Evolutionary conservation across 208 protist species (phyloP).

Genomic region (Strigomonas galati): DNA sequence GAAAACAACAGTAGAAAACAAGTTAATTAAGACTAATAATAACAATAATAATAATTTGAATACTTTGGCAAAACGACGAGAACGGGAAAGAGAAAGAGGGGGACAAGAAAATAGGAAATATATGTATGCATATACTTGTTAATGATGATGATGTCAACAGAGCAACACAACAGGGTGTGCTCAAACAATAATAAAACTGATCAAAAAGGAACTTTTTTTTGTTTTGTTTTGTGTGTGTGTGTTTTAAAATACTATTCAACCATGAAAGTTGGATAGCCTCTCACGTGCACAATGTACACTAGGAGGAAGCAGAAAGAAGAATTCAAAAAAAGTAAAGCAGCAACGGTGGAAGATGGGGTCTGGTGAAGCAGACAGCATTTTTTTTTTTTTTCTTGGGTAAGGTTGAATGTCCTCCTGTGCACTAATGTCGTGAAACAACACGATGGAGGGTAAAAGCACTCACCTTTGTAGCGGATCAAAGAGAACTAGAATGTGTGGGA

Average conservation of each 20-base stretch:
- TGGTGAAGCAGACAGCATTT: not conserved
- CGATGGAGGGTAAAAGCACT: conserved; percentile 12
- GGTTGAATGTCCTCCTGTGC: conserved; percentile 13
- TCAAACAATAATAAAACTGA: not conserved
- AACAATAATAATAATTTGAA: conserved; percentile 12
- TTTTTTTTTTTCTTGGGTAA: not conserved
- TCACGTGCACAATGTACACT: too few species aligned
- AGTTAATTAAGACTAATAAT: not conserved
- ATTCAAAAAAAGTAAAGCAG: conserved; percentile 2
- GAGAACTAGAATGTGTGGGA: not conserved
- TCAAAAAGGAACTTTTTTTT: not conserved
- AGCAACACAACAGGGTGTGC: not conserved
- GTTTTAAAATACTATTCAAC: not conserved
- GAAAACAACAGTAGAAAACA: not conserved
- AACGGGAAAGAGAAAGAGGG: not conserved
- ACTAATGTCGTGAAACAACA: not conserved
- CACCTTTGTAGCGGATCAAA: not conserved
- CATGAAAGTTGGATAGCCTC: too few species aligned
- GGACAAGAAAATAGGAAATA: not conserved
- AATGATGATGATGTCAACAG: not conserved
- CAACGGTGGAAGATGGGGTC: not conserved
- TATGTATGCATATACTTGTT: too few species aligned
- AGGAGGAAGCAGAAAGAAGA: not conserved
- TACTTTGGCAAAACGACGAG: not conserved
- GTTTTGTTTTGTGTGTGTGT: not conserved